Percentiles rank a stretch among this genome's conserved stretches.
These are phyloP conservation scores for Pilasporangium apinafurcum DNA, from an alignment of 352 stramenopile genomes.

Conservation along the genomic window DNA sequence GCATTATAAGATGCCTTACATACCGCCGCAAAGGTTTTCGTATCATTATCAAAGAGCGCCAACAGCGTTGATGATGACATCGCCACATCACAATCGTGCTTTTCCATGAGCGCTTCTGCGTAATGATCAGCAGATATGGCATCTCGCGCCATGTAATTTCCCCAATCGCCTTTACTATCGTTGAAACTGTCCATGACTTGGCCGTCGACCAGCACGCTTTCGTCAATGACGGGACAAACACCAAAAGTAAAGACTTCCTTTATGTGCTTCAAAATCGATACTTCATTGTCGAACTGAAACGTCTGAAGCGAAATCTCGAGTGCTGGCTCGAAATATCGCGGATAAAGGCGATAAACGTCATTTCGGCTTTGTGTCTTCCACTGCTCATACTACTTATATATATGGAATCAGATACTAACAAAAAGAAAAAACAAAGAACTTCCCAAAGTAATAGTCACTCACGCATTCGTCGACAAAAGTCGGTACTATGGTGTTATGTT, in stretches of 20 bases:
- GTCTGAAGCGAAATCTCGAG: slow-evolving; percentile 19
- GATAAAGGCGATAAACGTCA: slow-evolving; percentile 59
- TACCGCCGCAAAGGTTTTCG: slow-evolving; percentile 9
- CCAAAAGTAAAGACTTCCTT: slow-evolving; percentile 33
- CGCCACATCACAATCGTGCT: slow-evolving; percentile 62
- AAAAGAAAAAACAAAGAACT: background rate
- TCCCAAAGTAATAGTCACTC: background rate
- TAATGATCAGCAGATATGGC: slow-evolving; percentile 53
- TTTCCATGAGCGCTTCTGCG: slow-evolving; percentile 53
- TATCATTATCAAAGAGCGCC: slow-evolving; percentile 60
- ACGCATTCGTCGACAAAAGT: slow-evolving; percentile 20
- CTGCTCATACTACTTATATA: slow-evolving; percentile 20
- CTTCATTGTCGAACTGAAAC: background rate
- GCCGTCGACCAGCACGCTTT: slow-evolving; percentile 1
- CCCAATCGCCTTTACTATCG: background rate
- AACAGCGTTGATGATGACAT: slow-evolving; percentile 64
- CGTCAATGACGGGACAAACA: slow-evolving; percentile 7
- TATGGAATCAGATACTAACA: background rate
- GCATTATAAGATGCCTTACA: background rate
- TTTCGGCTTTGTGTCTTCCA: slow-evolving; percentile 42
- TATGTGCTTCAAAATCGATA: slow-evolving; percentile 28
- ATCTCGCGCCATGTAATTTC: slow-evolving; percentile 1
- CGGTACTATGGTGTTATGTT: slow-evolving; percentile 9
- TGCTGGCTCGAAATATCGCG: slow-evolving; percentile 48
- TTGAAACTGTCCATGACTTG: slow-evolving; percentile 3